Conservation (phyloP, 2,329 filamentous ascomycete genomes). For the Fusarium subtropicale region DNA sequence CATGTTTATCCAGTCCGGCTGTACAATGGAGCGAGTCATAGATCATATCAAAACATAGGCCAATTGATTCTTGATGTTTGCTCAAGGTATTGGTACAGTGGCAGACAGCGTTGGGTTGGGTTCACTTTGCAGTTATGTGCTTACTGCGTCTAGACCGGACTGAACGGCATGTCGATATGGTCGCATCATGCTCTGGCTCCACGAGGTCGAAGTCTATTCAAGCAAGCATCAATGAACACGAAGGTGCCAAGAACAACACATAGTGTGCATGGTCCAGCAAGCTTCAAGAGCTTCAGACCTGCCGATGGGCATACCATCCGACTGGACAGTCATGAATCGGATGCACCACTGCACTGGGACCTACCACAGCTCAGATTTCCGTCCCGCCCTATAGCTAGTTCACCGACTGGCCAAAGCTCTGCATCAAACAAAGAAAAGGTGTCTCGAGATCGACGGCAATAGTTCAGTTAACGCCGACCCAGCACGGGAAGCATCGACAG, state of each 20-base stretch:
- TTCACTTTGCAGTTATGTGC: constrained; percentile 5
- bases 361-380: background rate
- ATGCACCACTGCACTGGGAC: background rate
- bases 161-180: background rate
- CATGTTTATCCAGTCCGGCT: constrained; percentile 25
- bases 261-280: background rate
- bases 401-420: constrained; percentile 9
- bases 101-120: background rate
- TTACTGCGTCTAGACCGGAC: background rate
- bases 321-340: constrained; percentile 12
- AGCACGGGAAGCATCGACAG: constrained; percentile 17
- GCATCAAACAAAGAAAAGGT: constrained; percentile 7
- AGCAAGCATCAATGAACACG: background rate
- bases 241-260: background rate
- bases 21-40: constrained; percentile 15
- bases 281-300: background rate
- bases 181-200: background rate
- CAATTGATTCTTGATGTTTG: constrained; percentile 29
- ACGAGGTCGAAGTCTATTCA: background rate
- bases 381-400: background rate
- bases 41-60: constrained; percentile 19
- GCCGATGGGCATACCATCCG: background rate
- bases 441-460: constrained; percentile 1
- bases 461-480: background rate
- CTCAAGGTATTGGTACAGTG: background rate